Evolutionary conservation across 1,284 basidiomycete species (phyloP).

Genomic region (Cystobasidium pallidum): DNA sequence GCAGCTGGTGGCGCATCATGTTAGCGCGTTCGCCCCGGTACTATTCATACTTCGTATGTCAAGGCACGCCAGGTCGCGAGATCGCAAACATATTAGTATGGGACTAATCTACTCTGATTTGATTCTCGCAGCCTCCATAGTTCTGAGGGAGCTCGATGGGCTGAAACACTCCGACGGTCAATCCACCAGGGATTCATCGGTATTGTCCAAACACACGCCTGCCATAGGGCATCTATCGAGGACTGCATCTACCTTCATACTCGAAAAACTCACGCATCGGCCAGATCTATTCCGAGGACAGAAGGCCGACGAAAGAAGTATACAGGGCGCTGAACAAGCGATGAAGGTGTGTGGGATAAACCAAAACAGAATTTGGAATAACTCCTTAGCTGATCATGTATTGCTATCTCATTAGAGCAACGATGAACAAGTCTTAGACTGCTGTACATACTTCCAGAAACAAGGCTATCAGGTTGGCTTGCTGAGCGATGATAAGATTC

Average conservation of each 20-base stretch:
- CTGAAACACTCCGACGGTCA: slow-evolving; percentile 7
- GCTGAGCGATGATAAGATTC: slow-evolving; percentile 36
- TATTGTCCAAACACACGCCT: neutral
- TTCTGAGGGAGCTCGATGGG: slow-evolving; percentile 34
- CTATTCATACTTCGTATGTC: slow-evolving; percentile 35
- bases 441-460: slow-evolving; percentile 21
- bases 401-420: neutral
- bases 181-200: neutral
- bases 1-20: slow-evolving; percentile 15
- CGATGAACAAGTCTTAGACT: slow-evolving; percentile 28
- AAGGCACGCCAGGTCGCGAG: no score
- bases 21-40: slow-evolving; percentile 11
- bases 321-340: neutral
- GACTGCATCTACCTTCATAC: slow-evolving; percentile 20
- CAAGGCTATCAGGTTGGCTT: slow-evolving; percentile 37
- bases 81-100: no score
- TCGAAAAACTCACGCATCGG: slow-evolving; percentile 22
- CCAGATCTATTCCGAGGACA: slow-evolving; percentile 38
- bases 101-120: neutral
- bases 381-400: neutral
- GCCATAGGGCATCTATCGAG: slow-evolving; percentile 9
- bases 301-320: slow-evolving; percentile 5
- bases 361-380: neutral
- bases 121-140: slow-evolving; percentile 6
- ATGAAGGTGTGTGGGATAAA: neutral